Percentiles rank a stretch among this genome's conserved stretches.
Conservation (phyloP, 169 alveolate species). For the Cryptosporidium ryanae region DNA sequence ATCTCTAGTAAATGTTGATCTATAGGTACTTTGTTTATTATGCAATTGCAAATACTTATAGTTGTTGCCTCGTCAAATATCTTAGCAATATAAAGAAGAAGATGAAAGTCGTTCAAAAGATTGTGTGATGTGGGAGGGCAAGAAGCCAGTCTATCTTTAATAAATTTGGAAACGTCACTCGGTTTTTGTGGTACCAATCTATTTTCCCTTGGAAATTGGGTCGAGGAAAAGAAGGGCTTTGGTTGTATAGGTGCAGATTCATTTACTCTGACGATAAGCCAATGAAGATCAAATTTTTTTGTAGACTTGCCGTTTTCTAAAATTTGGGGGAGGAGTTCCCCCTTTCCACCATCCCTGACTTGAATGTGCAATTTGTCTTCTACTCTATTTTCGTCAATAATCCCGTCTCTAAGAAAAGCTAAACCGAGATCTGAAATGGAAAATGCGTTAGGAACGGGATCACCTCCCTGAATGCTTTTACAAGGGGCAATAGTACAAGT, state of each 20-base stretch:
- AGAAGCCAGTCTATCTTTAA: slow-evolving; percentile 44
- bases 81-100: slow-evolving; percentile 89
- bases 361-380: slow-evolving; percentile 77
- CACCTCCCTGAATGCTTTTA: slow-evolving; percentile 82
- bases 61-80: slow-evolving; percentile 91
- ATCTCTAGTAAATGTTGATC: slow-evolving; percentile 75
- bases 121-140: slow-evolving; percentile 11
- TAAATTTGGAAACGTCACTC: slow-evolving; percentile 38
- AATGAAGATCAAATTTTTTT: slow-evolving; percentile 82
- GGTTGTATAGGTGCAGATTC: slow-evolving; percentile 87
- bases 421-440: slow-evolving; percentile 88
- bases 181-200: slow-evolving; percentile 76
- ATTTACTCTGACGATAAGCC: slow-evolving; percentile 85
- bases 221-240: slow-evolving; percentile 80
- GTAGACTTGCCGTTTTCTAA: slow-evolving; percentile 84
- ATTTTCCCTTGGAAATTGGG: slow-evolving; percentile 84
- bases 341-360: slow-evolving; percentile 75
- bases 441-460: slow-evolving; percentile 87
- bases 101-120: slow-evolving; percentile 87
- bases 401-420: slow-evolving; percentile 81
- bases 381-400: slow-evolving; percentile 78
- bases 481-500: slow-evolving; percentile 87
- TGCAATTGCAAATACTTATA: slow-evolving; percentile 84
- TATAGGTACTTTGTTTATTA: slow-evolving; percentile 77
- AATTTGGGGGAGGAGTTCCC: slow-evolving; percentile 83